Percentiles rank a stretch among this genome's conserved stretches.
Evolutionary conservation across 148 eudicot species (phyloP).

Genomic region (Rhododendron molle): DNA sequence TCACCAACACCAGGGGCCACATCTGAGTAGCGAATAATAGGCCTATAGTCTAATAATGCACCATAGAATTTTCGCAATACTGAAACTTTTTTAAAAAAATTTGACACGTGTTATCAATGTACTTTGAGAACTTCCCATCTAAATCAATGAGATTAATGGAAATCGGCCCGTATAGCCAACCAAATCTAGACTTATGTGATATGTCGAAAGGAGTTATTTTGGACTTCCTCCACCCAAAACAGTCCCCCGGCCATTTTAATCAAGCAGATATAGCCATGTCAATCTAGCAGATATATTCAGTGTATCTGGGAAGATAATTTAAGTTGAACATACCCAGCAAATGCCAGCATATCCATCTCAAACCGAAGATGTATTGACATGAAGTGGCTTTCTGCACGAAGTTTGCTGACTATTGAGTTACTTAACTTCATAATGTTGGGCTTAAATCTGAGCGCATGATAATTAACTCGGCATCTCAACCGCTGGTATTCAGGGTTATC

Average conservation of each 20-base stretch:
- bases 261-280: not conserved
- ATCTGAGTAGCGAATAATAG: not conserved
- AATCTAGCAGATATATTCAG: not conserved
- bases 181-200: not conserved
- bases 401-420: slow-evolving; percentile 58
- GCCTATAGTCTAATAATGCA: not conserved
- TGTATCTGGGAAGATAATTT: not conserved
- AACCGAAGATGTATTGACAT: slow-evolving; percentile 97
- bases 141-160: not conserved
- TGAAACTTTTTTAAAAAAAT: not conserved
- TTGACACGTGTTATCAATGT: not conserved
- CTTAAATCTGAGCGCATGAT: slow-evolving; percentile 86
- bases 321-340: slow-evolving; percentile 77
- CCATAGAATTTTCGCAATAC: not conserved
- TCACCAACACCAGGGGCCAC: not conserved
- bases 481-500: slow-evolving; percentile 87
- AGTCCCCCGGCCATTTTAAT: not conserved
- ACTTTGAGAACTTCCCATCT: not conserved
- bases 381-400: slow-evolving; percentile 83
- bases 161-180: not conserved
- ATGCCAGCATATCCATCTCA: slow-evolving; percentile 95
- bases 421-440: slow-evolving; percentile 82
- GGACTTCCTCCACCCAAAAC: not conserved
- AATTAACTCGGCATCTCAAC: slow-evolving; percentile 88
- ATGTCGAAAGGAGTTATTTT: not conserved